Evolutionary conservation across 257 asterid species (phyloP), one percentile per base, ranked within the genome.

Genomic region (Mitragyna speciosa): DNA sequence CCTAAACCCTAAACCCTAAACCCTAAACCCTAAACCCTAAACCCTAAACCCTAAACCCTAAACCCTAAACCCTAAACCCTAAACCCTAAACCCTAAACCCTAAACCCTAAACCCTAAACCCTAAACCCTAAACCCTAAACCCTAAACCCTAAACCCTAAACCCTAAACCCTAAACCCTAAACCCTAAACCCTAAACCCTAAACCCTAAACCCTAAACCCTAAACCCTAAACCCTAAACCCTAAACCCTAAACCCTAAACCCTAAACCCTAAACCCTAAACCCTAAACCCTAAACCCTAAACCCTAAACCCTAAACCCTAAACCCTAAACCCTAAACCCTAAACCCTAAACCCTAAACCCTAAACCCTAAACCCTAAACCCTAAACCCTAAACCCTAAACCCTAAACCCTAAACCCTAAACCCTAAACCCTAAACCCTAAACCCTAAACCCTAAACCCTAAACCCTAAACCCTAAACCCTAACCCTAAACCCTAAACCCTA

Each of bases 41-140:
- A 74, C 48, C 65, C 78, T 58, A 19, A 74, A 74, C 31, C 78
- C 78, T 28, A 20, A 74, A 74, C 31, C 78, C 78, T 28, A 20
- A 74, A 74, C 31, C 78, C 78, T 28, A 20, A 74, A 74, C 31
- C 78, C 78, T 28, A 20, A 74, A 74, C 31, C 78, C 78, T 28
- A 20, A 70, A 70, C 49, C 75, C 75, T 41, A 48, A 74, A 74
- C 65, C 78, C 78, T 51, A 48, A 74, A 74, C 65, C 78, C 78
- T 51, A 48, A 74, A 74, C 65, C 78, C 78, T 51, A 48, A 74
- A 74, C 43, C 78, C 78, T 30, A n/a, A 74, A 74, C 43, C 78
- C 67, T 30, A 41, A 48, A 49, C 67, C 52, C 41, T n/a, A 51
- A 51, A 49, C 78, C 78, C 78, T 74, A 49, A 56, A 49, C 67